These are phyloP conservation scores for Mycosphaerella sp. DNA, from an alignment of 2,329 filamentous ascomycete species.

Conservation along the genomic window DNA sequence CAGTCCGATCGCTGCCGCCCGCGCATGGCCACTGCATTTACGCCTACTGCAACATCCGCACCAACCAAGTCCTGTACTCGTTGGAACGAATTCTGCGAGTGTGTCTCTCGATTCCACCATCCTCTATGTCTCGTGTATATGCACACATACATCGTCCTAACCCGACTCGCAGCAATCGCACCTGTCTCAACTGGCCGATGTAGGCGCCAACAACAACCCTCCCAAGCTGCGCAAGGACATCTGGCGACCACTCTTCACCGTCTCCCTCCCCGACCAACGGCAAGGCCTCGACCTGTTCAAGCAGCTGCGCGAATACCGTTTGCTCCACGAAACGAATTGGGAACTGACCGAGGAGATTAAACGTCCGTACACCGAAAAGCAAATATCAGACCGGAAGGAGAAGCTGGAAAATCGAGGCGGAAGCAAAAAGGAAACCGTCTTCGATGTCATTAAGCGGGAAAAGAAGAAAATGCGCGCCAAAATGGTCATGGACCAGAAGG, in stretches of 20 bases:
- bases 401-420: conserved; percentile 32
- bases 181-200: conserved; percentile 55
- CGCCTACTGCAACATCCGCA: conserved; percentile 55
- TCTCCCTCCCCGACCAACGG: conserved; percentile 47
- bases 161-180: conserved; percentile 13
- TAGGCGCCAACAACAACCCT: conserved; percentile 59
- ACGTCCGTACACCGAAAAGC: conserved; percentile 35
- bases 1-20: not conserved
- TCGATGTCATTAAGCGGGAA: conserved; percentile 31
- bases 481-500: conserved; percentile 59
- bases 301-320: conserved; percentile 55
- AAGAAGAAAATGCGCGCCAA: conserved; percentile 47
- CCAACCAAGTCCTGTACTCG: conserved; percentile 61
- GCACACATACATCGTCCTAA: no score
- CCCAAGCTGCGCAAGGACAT: conserved; percentile 54
- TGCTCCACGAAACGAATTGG: conserved; percentile 53
- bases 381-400: conserved; percentile 39
- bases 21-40: conserved; percentile 53
- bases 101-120: conserved; percentile 20
- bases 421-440: conserved; percentile 30
- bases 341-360: conserved; percentile 33
- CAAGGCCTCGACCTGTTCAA: conserved; percentile 52
- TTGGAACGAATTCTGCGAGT: conserved; percentile 52
- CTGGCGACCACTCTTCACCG: conserved; percentile 55
- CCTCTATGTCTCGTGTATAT: not conserved